A percentile compares a stretch with the other conserved stretches of the same genome.
Conservation (phyloP, 2,329 filamentous ascomycete species). For the Penicillium thymicola region DNA sequence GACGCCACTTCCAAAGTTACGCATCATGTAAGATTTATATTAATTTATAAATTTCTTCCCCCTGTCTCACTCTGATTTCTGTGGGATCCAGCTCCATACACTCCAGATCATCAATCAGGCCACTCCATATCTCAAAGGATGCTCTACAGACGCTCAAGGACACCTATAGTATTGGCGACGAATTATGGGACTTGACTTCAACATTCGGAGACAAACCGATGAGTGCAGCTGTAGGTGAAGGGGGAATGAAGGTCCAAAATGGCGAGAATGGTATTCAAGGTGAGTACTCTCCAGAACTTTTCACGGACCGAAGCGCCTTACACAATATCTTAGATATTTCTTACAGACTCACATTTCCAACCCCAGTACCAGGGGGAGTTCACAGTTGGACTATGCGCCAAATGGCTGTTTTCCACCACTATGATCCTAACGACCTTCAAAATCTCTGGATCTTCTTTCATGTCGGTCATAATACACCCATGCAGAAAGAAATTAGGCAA, state of each 20-base stretch:
- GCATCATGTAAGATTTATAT: neutral
- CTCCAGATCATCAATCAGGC: constrained; percentile 8
- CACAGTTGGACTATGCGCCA: constrained; percentile 19
- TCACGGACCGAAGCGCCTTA: neutral
- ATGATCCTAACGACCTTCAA: constrained; percentile 4
- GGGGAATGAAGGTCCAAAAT: constrained; percentile 14
- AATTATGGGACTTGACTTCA: constrained; percentile 12
- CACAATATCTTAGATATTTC: constrained; percentile 9
- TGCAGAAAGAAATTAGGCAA: neutral
- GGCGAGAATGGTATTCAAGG: constrained; percentile 8
- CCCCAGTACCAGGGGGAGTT: neutral
- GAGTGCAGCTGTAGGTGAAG: constrained; percentile 17
- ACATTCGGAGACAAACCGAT: constrained; percentile 23
- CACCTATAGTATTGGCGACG: constrained; percentile 10
- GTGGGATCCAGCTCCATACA: neutral
- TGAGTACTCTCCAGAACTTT: neutral
- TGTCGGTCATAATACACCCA: neutral
- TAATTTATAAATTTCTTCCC: neutral
- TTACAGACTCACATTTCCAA: constrained; percentile 11
- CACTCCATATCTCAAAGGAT: constrained; percentile 14
- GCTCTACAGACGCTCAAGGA: constrained; percentile 12
- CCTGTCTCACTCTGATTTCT: neutral
- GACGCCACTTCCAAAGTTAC: neutral
- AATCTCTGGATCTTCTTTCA: constrained; percentile 22
- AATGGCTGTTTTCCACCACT: constrained; percentile 16